Percentiles rank a stretch among this genome's conserved stretches.
Evolutionary conservation across 1,139 yeast genomes (phyloP).

Genomic region (Meyerozyma carpophila): DNA sequence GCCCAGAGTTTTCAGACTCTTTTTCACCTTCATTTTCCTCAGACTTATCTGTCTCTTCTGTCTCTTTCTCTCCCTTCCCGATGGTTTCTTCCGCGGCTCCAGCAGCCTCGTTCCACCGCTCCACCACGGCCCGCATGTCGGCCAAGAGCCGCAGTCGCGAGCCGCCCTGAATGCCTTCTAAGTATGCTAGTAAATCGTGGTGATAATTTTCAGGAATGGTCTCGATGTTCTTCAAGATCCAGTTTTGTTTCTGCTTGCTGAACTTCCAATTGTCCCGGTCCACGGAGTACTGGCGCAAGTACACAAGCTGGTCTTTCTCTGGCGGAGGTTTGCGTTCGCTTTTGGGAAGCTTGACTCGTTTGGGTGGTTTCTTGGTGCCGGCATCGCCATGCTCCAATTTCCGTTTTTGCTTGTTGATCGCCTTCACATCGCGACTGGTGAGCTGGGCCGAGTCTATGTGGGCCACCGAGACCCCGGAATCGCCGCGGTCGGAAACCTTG

Average conservation of each 20-base stretch:
- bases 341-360: conserved; percentile 72
- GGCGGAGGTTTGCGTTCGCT: conserved; percentile 70
- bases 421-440: conserved; percentile 44
- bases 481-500: conserved; percentile 45
- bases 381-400: conserved; percentile 16
- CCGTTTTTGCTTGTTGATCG: conserved; percentile 31
- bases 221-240: conserved; percentile 72
- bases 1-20: conserved; percentile 4
- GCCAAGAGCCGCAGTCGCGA: conserved; percentile 54
- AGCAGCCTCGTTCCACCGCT: conserved; percentile 54
- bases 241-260: conserved; percentile 89
- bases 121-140: conserved; percentile 44
- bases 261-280: conserved; percentile 79
- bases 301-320: conserved; percentile 75
- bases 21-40: conserved; percentile 10
- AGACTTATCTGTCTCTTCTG: conserved; percentile 11
- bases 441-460: conserved; percentile 43
- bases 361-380: conserved; percentile 53
- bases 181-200: conserved; percentile 49
- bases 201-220: conserved; percentile 53
- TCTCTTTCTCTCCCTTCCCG: conserved; percentile 28
- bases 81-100: conserved; percentile 34
- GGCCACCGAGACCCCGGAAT: conserved; percentile 34
- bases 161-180: conserved; percentile 72
- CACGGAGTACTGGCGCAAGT: conserved; percentile 59